phyloP scores from a whole-genome alignment of 2,329 filamentous ascomycete genomes.

The Penicillium expansum region DNA sequence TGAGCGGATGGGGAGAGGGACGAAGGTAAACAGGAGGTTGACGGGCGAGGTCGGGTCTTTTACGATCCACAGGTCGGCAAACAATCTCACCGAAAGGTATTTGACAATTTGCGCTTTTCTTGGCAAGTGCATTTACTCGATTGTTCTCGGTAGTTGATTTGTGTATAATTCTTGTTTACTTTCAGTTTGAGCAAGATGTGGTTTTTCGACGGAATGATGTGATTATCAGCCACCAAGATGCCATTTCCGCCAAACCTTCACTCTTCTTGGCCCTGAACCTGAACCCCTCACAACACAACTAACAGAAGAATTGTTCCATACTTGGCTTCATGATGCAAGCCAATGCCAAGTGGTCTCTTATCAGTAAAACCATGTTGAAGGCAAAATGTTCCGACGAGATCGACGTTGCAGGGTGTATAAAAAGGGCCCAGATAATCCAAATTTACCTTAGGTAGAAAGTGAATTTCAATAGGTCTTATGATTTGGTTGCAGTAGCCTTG shows the following conservation, averaged over 20 bases:
- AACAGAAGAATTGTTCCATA: neutral
- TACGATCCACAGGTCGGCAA: too few relatives aligned
- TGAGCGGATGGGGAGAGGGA: too few relatives aligned
- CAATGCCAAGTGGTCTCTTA: neutral
- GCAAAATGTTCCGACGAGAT: neutral
- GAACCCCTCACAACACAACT: neutral
- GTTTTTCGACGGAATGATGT: neutral
- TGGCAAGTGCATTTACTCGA: neutral
- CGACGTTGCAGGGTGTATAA: neutral
- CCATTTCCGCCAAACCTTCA: neutral
- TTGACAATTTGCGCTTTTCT: neutral
- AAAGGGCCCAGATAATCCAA: neutral
- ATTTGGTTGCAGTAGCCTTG: neutral
- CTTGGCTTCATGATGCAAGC: slow-evolving; percentile 11
- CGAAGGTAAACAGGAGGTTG: too few relatives aligned
- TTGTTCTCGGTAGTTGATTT: neutral
- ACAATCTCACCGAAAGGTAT: neutral
- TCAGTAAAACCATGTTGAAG: neutral
- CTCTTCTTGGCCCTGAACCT: neutral
- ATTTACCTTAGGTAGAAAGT: too few relatives aligned
- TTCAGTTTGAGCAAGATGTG: neutral
- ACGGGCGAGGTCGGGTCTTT: too few relatives aligned
- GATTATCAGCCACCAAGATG: slow-evolving; percentile 8
- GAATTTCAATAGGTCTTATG: too few relatives aligned
- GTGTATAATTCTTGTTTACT: too few relatives aligned